phyloP scores from a whole-genome alignment of 2,329 filamentous ascomycete species.

The Monilinia fructigena region DNA sequence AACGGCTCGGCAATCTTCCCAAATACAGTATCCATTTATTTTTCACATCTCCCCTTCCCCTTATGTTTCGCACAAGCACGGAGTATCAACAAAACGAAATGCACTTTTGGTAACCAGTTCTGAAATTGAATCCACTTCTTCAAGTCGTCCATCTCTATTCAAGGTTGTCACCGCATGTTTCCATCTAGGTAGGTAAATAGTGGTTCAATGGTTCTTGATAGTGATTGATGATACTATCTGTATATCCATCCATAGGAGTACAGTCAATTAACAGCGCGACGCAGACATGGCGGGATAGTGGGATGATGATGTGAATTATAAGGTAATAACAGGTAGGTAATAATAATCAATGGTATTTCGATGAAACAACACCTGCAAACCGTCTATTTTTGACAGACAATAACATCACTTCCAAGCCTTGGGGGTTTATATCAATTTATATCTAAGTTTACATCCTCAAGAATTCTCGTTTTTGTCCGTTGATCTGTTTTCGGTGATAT shows the following conservation, averaged over 20 bases:
- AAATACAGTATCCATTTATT: neutral
- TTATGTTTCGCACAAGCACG: neutral
- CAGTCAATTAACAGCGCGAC: neutral
- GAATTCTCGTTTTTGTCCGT: neutral
- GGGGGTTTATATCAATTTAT: neutral
- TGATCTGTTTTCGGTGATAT: neutral
- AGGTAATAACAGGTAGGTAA: neutral
- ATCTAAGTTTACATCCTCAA: neutral
- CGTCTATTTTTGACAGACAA: neutral
- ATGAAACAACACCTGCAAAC: neutral
- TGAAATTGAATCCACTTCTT: neutral
- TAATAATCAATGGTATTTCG: neutral
- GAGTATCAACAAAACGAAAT: neutral
- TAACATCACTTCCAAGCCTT: neutral
- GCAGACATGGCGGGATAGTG: neutral
- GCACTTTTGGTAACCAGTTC: neutral
- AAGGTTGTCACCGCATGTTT: neutral
- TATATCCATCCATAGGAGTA: no score
- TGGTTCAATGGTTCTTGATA: neutral
- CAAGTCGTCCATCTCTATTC: neutral
- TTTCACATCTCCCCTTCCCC: no score
- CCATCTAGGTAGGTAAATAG: neutral
- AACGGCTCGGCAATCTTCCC: neutral
- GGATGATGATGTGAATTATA: no score
- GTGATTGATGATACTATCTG: no score